Conservation (phyloP, 345 rosid genomes). For the Citrus sp. region DNA sequence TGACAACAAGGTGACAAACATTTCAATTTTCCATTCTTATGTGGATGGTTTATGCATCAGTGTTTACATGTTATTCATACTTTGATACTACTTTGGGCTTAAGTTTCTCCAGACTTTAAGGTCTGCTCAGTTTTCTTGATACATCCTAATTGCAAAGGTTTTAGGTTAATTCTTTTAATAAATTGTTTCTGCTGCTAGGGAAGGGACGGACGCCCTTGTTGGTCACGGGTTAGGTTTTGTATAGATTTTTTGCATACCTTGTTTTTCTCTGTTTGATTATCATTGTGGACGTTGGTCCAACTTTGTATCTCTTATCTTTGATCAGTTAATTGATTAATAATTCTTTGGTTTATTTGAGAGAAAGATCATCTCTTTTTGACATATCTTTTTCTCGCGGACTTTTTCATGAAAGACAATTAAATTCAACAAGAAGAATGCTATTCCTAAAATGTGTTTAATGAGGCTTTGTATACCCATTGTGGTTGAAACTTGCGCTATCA, state of each 20-base stretch:
- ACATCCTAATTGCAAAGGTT: background rate
- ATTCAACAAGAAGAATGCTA: background rate
- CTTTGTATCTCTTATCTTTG: background rate
- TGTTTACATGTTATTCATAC: background rate
- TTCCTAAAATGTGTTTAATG: background rate
- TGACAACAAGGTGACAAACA: conserved; percentile 72
- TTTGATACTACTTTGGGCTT: background rate
- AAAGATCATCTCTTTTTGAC: background rate
- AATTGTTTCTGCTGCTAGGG: background rate
- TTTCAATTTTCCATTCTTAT: background rate
- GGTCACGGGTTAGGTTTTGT: no score
- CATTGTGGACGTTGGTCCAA: background rate
- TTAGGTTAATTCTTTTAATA: background rate
- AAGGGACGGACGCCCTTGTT: background rate
- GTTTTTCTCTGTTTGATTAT: no score
- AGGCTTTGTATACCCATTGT: background rate
- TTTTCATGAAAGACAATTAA: background rate
- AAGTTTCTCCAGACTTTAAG: background rate
- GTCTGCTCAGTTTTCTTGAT: background rate
- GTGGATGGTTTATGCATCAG: background rate
- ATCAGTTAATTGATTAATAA: no score
- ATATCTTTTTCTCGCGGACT: background rate
- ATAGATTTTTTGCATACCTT: no score
- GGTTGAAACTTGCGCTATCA: background rate
- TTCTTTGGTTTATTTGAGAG: no score